These are phyloP conservation scores for Blastobotrys arbuscula DNA, from an alignment of 1,139 yeast genomes.

Conservation along the genomic window DNA sequence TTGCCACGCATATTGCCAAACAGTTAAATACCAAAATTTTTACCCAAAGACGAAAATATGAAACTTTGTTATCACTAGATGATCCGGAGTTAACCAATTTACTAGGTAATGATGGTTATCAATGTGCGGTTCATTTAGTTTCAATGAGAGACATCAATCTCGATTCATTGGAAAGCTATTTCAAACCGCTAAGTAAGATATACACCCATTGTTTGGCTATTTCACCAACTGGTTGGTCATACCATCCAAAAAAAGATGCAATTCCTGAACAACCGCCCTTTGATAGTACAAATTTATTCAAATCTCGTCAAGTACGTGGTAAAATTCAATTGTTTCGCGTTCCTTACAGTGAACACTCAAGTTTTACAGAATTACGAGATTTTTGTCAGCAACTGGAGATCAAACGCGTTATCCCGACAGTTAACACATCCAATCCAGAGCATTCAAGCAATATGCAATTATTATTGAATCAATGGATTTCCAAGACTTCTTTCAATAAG, in stretches of 20 bases:
- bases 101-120: slow-evolving; percentile 41
- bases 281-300: slow-evolving; percentile 25
- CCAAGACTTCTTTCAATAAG: neutral
- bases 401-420: slow-evolving; percentile 69
- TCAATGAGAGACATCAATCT: slow-evolving; percentile 49
- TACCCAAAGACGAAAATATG: slow-evolving; percentile 45
- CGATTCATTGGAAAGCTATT: slow-evolving; percentile 29
- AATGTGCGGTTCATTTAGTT: slow-evolving; percentile 64
- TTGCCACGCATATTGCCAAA: slow-evolving; percentile 66
- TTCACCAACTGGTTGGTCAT: slow-evolving; percentile 85
- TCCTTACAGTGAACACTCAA: slow-evolving; percentile 93
- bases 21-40: slow-evolving; percentile 49
- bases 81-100: slow-evolving; percentile 38
- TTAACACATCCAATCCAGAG: slow-evolving; percentile 37
- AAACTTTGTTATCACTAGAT: slow-evolving; percentile 39
- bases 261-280: slow-evolving; percentile 19
- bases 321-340: slow-evolving; percentile 49
- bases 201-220: slow-evolving; percentile 33
- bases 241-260: slow-evolving; percentile 30
- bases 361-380: slow-evolving; percentile 68
- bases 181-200: slow-evolving; percentile 22
- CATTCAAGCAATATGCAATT: slow-evolving; percentile 18
- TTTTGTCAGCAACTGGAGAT: slow-evolving; percentile 53
- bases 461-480: slow-evolving; percentile 19
- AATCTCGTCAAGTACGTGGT: slow-evolving; percentile 29